These are phyloP conservation scores for Calocera viscosa DNA, from an alignment of 768 basidiomycete genomes.

Conservation along the genomic window DNA sequence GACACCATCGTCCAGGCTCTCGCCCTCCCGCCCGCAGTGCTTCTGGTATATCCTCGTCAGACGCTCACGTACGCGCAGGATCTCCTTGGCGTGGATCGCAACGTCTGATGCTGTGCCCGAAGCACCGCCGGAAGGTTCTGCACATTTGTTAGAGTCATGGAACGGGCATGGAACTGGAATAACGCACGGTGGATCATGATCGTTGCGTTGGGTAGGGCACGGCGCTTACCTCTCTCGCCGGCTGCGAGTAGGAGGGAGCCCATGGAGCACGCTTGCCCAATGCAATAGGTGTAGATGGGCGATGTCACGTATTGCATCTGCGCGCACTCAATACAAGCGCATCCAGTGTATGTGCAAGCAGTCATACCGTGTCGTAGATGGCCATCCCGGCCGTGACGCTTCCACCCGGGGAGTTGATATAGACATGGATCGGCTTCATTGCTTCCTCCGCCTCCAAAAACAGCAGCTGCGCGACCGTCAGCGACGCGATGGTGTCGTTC, in stretches of 20 bases:
- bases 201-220: conserved; percentile 82
- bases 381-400: conserved; percentile 92
- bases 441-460: conserved; percentile 95
- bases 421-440: conserved; percentile 85
- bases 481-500: conserved; percentile 43
- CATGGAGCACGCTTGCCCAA: conserved; percentile 94
- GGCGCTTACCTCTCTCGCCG: conserved; percentile 81
- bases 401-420: conserved; percentile 95
- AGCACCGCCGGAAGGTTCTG: conserved; percentile 94
- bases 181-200: conserved; percentile 97
- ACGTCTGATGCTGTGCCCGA: conserved; percentile 94
- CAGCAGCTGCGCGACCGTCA: conserved; percentile 81
- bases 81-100: conserved; percentile 94
- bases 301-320: conserved; percentile 68
- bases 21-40: conserved; percentile 62
- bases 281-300: conserved; percentile 92
- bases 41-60: conserved; percentile 81
- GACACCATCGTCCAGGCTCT: conserved; percentile 50
- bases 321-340: conserved; percentile 11
- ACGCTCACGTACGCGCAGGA: conserved; percentile 71
- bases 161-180: conserved; percentile 9
- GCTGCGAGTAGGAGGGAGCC: conserved; percentile 85
- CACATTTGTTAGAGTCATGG: conserved; percentile 13
- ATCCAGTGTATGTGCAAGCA: conserved; percentile 8
- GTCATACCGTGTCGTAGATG: conserved; percentile 86